Evolutionary conservation across 139 green algal genomes (phyloP), one percentile per base, ranked within the genome.

Genomic region (Choricystis sp.): DNA sequence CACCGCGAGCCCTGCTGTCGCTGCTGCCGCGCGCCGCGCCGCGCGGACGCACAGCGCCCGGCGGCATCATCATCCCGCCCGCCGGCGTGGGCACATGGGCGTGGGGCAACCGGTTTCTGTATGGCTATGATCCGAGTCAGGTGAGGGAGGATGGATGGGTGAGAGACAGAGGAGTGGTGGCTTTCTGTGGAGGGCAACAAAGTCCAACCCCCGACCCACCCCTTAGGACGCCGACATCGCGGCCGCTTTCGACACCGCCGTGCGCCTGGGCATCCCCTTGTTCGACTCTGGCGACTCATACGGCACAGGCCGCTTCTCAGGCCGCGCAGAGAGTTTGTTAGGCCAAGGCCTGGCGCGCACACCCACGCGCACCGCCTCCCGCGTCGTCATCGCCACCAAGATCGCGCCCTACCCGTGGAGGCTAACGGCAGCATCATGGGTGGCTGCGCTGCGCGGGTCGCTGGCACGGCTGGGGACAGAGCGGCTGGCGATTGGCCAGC

Each of bases 241-340:
- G 9, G 40, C 9, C 9, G 40, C 40, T 16, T 52, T 21, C 40
- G 40, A 9, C 40, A 16, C 40, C 40, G 40, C 40, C 16, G 9
- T 52, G 40, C 16, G 9, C 9, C 9, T 16, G 9, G 65, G 65
- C 24, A 25, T 60, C 49, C 49, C 59, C 25, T 16, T 69, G 22
- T 69, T 69, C 26, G 65, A 69, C 65, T 64, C 65, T 29, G 65
- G 24, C 3, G 65, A 69, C 65, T 69, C 65, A 20, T 69, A 69
- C 58, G 65, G 65, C 29, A 86, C 81, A 0, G 78, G 78, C 23
- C 31, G 57, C 19, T 64, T 87, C 29, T 82, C 83, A 62, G 80
- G 66, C 5, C 67, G 49, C 55, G 56, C 28, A 29, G 65, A 69
- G 29, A 60, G 69, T 56, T 64, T 85, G 66, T 63, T 82, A 56